Conservation (phyloP, 2,329 filamentous ascomycete genomes). For the Aspergillus tamarii region DNA sequence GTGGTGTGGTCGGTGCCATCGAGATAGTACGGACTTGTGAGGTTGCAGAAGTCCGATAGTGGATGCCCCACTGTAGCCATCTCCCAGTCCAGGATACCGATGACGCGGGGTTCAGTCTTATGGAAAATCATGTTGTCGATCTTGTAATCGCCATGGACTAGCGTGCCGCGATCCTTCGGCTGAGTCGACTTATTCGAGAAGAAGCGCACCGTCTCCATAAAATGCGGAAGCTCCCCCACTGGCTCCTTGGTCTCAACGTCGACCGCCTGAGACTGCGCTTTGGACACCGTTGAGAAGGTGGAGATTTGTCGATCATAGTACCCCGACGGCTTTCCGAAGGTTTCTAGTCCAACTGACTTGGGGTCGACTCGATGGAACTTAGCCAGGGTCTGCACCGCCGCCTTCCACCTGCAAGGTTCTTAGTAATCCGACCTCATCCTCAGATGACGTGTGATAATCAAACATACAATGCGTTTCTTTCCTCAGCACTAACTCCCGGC, state of each 20-base stretch:
- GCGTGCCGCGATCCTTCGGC: constrained; percentile 74
- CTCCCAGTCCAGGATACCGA: constrained; percentile 97
- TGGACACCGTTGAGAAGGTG: constrained; percentile 79
- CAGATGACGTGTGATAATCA: background rate
- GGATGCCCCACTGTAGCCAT: constrained; percentile 98
- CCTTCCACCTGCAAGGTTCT: constrained; percentile 66
- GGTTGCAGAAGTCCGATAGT: constrained; percentile 84
- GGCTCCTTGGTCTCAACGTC: constrained; percentile 76
- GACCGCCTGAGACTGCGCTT: constrained; percentile 71
- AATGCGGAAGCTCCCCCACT: constrained; percentile 83
- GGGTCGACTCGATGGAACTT: constrained; percentile 79
- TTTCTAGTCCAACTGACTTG: constrained; percentile 66
- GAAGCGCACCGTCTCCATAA: constrained; percentile 77
- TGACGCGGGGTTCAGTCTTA: constrained; percentile 81
- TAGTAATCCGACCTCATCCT: constrained; percentile 6
- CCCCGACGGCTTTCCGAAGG: constrained; percentile 72
- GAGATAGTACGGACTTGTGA: constrained; percentile 53
- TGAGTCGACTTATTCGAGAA: constrained; percentile 71
- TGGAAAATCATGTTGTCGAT: constrained; percentile 91
- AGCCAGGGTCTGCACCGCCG: constrained; percentile 80
- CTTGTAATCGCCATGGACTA: constrained; percentile 97
- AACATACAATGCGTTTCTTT: constrained; percentile 71
- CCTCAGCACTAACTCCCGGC: constrained; percentile 68
- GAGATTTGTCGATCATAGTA: constrained; percentile 87
- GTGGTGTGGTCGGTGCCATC: constrained; percentile 40